Evolutionary conservation across 768 basidiomycete species (phyloP), one percentile per base, ranked within the genome.

Genomic region (Mycena filopes): DNA sequence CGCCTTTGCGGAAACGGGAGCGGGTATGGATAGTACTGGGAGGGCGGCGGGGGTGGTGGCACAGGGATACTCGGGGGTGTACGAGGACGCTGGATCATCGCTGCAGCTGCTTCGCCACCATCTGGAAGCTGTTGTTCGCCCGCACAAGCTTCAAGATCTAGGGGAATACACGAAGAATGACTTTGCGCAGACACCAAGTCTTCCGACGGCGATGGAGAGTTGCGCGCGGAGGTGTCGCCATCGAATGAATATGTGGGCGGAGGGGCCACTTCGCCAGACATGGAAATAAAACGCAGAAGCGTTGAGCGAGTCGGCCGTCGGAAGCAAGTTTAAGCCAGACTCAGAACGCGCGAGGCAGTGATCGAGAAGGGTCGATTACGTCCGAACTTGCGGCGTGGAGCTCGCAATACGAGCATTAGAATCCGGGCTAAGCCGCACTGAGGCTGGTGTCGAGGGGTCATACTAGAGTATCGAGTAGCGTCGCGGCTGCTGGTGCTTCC

Each of bases 171-270:
- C 12, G 48, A 57, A 0, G 65, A 60, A 50, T 66, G 59, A 20
- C 59, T 66, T 45, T 56, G 59, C 1, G 59, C 65, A 18, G 59
- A 66, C 18, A 66, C 40, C 36, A 66, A 20, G n/a, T 66, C 65
- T 31, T 66, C 65, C 12, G 65, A 66, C 10, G 65, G 65, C 20
- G 59, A 49, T 15, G 48, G 59, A 43, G 65, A 66, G 43, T 28
- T 36, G 31, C 23, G 62, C 47, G 51, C 40, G 20, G 51, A 48
- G 26, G 54, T n/a, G n/a, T 63, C 66, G 13, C 60, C 62, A 26
- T 51, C 51, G 58, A 45, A 68, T 11, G 67, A 68, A 55, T 68
- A 68, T 6, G 58, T 68, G 11, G 67, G 67, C 36, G 67, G 67
- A n/a, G 67, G 67, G 4, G 36, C 46, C 16, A 53, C 58, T 53